Percentiles rank a stretch among this genome's conserved stretches.
Evolutionary conservation across 2,329 filamentous ascomycete genomes (phyloP).

Genomic region (Diaporthe vaccinii): DNA sequence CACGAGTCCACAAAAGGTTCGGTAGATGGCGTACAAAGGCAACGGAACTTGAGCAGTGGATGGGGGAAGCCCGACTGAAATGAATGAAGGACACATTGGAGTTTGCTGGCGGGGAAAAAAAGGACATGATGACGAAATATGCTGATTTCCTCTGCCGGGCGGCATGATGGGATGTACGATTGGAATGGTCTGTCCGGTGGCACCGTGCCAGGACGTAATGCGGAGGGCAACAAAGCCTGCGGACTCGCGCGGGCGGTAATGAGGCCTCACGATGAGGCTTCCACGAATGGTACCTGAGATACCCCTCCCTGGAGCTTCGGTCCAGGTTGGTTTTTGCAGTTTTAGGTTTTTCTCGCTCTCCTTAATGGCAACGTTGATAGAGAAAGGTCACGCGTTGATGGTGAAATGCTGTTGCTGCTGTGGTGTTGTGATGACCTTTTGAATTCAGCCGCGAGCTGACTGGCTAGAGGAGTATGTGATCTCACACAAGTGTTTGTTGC

Average conservation of each 20-base stretch:
- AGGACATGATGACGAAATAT: slow-evolving; percentile 31
- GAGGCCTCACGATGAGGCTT: slow-evolving; percentile 37
- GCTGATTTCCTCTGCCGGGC: slow-evolving; percentile 31
- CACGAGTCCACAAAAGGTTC: slow-evolving; percentile 13
- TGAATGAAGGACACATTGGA: slow-evolving; percentile 37
- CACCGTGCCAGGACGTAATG: slow-evolving; percentile 38
- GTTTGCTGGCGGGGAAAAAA: slow-evolving; percentile 35
- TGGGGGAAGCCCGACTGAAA: slow-evolving; percentile 6
- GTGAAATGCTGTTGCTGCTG: background rate
- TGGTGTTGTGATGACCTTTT: background rate
- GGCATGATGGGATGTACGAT: slow-evolving; percentile 38
- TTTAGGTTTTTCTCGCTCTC: slow-evolving; percentile 39
- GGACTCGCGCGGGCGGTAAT: slow-evolving; percentile 34
- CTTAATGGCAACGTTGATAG: slow-evolving; percentile 37
- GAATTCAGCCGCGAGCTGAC: background rate
- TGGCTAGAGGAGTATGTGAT: background rate
- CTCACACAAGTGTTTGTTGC: background rate
- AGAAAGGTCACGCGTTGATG: slow-evolving; percentile 4
- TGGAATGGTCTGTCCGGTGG: slow-evolving; percentile 11
- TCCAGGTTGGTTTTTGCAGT: slow-evolving; percentile 36
- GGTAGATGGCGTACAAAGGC: slow-evolving; percentile 29
- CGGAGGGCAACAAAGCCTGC: slow-evolving; percentile 28
- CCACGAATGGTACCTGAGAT: slow-evolving; percentile 41
- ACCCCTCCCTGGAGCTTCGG: slow-evolving; percentile 41
- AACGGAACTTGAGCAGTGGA: slow-evolving; percentile 22